Evolutionary conservation across 306 rosid genomes (phyloP).

Genomic region (Dalbergia oliveri): DNA sequence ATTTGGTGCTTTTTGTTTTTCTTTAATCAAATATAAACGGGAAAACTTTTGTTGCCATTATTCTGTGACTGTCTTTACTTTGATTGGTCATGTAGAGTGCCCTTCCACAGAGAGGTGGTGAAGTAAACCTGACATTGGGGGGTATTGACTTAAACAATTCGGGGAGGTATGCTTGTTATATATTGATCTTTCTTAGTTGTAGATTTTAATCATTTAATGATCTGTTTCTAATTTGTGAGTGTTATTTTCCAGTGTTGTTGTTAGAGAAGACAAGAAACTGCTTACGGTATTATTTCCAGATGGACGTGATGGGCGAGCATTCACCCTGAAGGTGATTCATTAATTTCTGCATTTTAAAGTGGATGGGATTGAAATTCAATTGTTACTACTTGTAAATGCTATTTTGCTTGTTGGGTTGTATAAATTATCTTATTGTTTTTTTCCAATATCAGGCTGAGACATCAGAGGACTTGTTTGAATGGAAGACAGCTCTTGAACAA

Average conservation of each 20-base stretch:
- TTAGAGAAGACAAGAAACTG: conserved; percentile 97
- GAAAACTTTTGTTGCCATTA: conserved; percentile 28
- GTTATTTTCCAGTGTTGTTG: conserved; percentile 83
- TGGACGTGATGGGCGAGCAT: conserved; percentile 99
- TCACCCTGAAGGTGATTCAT: conserved; percentile 90
- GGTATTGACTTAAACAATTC: conserved; percentile 99
- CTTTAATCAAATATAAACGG: conserved; percentile 26
- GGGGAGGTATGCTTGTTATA: conserved; percentile 75
- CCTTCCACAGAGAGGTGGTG: conserved; percentile 97
- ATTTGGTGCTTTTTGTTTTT: neutral
- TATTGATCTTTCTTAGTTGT: conserved; percentile 8
- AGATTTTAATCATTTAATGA: conserved; percentile 31
- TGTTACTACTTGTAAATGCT: conserved; percentile 27
- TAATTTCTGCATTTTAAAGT: conserved; percentile 25
- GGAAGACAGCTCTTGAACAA: conserved; percentile 97
- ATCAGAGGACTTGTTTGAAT: conserved; percentile 90
- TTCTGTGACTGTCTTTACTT: conserved; percentile 32
- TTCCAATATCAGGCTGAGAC: conserved; percentile 84
- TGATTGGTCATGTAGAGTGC: conserved; percentile 68
- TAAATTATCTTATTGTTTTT: conserved; percentile 16
- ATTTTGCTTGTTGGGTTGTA: neutral
- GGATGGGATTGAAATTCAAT: neutral
- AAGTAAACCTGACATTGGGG: conserved; percentile 94
- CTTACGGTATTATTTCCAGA: conserved; percentile 98
- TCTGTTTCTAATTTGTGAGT: conserved; percentile 44